A percentile compares a stretch with the other conserved stretches of the same genome.
Evolutionary conservation across 106 monocot species (phyloP).

Genomic region (Apostasia shenzhenica): DNA sequence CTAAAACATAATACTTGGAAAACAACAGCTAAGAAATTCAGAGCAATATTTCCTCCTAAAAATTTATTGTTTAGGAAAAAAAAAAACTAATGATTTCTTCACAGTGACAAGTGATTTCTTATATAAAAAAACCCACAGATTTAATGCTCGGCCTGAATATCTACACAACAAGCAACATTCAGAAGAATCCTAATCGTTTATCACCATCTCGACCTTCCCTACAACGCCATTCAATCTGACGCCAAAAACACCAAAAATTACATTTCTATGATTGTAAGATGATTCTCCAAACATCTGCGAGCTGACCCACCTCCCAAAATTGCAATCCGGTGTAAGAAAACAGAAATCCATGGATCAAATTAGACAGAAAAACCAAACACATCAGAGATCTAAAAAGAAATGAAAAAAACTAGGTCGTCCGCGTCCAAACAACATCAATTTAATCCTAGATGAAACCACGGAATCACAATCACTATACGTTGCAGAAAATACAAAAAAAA

Average conservation of each 20-base stretch:
- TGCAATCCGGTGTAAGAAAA: too few species aligned
- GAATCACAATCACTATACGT: too few species aligned
- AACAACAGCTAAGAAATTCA: not conserved
- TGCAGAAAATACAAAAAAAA: not conserved
- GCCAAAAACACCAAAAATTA: not conserved
- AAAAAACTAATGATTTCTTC: not conserved
- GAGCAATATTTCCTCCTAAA: not conserved
- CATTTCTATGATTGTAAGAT: too few species aligned
- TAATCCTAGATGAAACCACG: not conserved
- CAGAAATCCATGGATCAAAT: too few species aligned
- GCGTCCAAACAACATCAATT: not conserved
- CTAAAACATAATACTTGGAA: not conserved
- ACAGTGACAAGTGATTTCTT: too few species aligned
- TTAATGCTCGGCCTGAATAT: not conserved
- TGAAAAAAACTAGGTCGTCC: not conserved
- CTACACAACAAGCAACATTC: not conserved
- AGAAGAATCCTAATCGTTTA: not conserved
- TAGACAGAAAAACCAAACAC: not conserved
- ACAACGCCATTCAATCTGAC: not conserved
- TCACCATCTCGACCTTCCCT: not conserved
- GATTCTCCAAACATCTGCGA: too few species aligned
- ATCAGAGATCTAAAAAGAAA: not conserved
- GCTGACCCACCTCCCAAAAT: too few species aligned
- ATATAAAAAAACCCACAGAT: too few species aligned
- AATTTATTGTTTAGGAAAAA: not conserved